Evolutionary conservation across 352 stramenopile species (phyloP).

Genomic region (Detonula confervacea): DNA sequence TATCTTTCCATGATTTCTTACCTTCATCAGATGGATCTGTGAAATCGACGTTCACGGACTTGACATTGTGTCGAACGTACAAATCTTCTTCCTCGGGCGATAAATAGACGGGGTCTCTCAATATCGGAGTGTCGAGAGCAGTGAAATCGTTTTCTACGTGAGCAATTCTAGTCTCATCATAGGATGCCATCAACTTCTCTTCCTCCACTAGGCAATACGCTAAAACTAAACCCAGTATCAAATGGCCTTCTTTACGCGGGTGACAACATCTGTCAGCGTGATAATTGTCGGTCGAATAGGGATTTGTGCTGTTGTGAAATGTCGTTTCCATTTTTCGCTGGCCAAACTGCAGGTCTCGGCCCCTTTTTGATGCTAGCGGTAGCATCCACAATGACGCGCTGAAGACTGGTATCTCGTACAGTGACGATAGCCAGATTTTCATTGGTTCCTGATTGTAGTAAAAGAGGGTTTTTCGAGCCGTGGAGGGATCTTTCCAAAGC

Average conservation of each 20-base stretch:
- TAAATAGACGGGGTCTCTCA: conserved; percentile 3
- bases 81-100: conserved; percentile 31
- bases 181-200: neutral
- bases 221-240: neutral
- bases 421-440: conserved; percentile 44
- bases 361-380: neutral
- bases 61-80: conserved; percentile 29
- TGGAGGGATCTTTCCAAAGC: neutral
- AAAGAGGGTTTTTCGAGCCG: conserved; percentile 30
- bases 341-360: too few relatives aligned
- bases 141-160: conserved; percentile 6
- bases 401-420: conserved; percentile 51
- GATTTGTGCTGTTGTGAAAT: neutral
- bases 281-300: neutral
- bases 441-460: conserved; percentile 40
- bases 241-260: neutral
- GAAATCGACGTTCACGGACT: conserved; percentile 38
- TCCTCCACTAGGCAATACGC: neutral
- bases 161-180: neutral
- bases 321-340: neutral
- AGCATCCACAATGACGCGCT: conserved; percentile 1
- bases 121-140: neutral
- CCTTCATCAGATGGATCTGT: conserved; percentile 26
- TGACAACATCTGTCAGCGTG: neutral
- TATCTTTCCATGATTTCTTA: conserved; percentile 32